These are phyloP conservation scores for Biscogniauxia marginata DNA, from an alignment of 2,329 filamentous ascomycete genomes.

Conservation along the genomic window DNA sequence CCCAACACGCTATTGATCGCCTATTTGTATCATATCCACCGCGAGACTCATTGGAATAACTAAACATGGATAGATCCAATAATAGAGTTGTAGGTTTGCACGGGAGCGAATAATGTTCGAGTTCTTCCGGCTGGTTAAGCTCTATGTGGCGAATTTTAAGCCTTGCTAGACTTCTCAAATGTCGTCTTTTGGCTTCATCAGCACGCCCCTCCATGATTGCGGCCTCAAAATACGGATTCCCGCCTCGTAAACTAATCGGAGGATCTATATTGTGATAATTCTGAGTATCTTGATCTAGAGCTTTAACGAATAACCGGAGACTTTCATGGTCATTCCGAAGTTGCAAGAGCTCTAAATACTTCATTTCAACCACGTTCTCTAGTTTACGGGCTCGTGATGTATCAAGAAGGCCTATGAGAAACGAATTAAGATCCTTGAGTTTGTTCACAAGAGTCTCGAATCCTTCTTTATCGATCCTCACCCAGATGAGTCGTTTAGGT, in stretches of 20 bases:
- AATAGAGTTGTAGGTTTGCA: not conserved
- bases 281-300: conserved; percentile 1
- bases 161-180: not conserved
- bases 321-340: conserved; percentile 6
- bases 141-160: conserved; percentile 1
- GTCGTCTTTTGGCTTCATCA: conserved; percentile 1
- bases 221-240: not conserved
- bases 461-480: conserved; percentile 4
- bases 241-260: not conserved
- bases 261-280: not conserved
- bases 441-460: conserved; percentile 5
- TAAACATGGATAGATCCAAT: not conserved
- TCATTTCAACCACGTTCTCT: not conserved
- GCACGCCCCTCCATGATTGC: not conserved
- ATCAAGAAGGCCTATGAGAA: conserved; percentile 7
- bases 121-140: not conserved
- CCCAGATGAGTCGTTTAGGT: conserved; percentile 8
- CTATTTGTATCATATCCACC: not conserved
- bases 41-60: too few relatives aligned
- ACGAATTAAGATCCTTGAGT: conserved; percentile 8
- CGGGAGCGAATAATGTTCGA: not conserved
- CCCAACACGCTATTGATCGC: not conserved
- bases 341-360: conserved; percentile 6
- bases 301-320: not conserved
- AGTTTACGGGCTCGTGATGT: not conserved